These are phyloP conservation scores for barrel medic (Medicago truncatula) DNA, from an alignment of 306 rosid genomes.

Conservation along the genomic window DNA sequence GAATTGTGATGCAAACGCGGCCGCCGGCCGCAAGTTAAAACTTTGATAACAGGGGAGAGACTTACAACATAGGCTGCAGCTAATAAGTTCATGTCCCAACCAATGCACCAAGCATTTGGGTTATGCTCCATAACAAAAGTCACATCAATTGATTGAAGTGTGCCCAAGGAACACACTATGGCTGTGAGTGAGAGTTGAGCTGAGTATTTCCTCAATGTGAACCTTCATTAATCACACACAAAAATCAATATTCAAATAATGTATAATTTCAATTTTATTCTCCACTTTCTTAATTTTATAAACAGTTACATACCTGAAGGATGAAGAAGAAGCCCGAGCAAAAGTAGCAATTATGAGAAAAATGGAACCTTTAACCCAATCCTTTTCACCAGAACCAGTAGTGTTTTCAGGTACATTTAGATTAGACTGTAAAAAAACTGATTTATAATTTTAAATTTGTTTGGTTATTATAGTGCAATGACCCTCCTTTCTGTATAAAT, in stretches of 20 bases:
- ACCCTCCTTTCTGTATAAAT: too few relatives aligned
- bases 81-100: too few relatives aligned
- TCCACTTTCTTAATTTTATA: not conserved
- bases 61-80: too few relatives aligned
- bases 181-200: slow-evolving; percentile 92
- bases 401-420: slow-evolving; percentile 34
- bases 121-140: slow-evolving; percentile 71
- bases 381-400: slow-evolving; percentile 50
- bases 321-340: slow-evolving; percentile 96
- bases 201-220: slow-evolving; percentile 66
- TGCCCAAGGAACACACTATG: slow-evolving; percentile 77
- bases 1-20: not conserved
- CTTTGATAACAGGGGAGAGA: not conserved
- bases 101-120: slow-evolving; percentile 79
- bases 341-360: slow-evolving; percentile 78
- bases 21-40: not conserved
- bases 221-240: slow-evolving; percentile 52
- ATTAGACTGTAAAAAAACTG: too few relatives aligned
- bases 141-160: slow-evolving; percentile 77
- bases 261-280: not conserved
- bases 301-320: slow-evolving; percentile 56
- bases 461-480: too few relatives aligned
- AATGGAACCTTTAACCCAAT: slow-evolving; percentile 86
- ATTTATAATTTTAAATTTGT: too few relatives aligned
- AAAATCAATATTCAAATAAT: not conserved